A percentile compares a stretch with the other conserved stretches of the same genome.
Evolutionary conservation across 23 red algal species (phyloP).

Genomic region (Gracilaria caudata): DNA sequence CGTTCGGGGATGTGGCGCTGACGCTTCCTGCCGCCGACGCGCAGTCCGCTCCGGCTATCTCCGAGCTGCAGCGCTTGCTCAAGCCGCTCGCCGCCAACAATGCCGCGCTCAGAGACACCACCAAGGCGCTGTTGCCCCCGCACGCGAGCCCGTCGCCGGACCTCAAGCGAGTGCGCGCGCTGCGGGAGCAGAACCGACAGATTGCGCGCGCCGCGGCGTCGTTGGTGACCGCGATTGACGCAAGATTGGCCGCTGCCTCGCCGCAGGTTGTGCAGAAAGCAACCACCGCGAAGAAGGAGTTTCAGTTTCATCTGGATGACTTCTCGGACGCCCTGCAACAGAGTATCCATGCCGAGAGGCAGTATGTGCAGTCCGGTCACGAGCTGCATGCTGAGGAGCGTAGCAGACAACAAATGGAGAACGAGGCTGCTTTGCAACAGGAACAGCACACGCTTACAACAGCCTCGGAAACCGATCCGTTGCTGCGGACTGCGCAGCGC

Average conservation of each 20-base stretch:
- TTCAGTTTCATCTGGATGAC: slow-evolving; percentile 23
- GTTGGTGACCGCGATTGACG: not conserved
- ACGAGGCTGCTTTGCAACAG: not conserved
- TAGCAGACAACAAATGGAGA: not conserved
- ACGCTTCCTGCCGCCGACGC: slow-evolving; percentile 21
- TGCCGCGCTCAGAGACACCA: slow-evolving; percentile 5
- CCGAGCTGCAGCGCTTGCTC: slow-evolving; percentile 40
- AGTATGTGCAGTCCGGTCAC: not conserved
- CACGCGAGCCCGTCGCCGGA: not conserved
- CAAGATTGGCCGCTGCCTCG: not conserved
- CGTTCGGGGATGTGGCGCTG: slow-evolving; percentile 32
- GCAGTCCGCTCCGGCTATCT: slow-evolving; percentile 29
- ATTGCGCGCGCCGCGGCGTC: slow-evolving; percentile 38
- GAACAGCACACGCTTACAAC: not conserved
- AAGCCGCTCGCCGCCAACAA: slow-evolving; percentile 47
- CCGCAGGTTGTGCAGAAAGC: not conserved
- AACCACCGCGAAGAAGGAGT: not conserved
- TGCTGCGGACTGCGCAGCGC: not conserved
- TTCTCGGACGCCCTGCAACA: slow-evolving; percentile 23
- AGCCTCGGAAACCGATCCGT: slow-evolving; percentile 5
- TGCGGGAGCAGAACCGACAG: slow-evolving; percentile 58
- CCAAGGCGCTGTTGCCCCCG: not conserved
- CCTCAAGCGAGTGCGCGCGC: slow-evolving; percentile 43
- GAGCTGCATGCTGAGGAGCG: not conserved
- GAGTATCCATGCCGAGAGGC: slow-evolving; percentile 18